A percentile compares a stretch with the other conserved stretches of the same genome.
phyloP scores from a whole-genome alignment of 345 rosid genomes.

The Pistacia integerrima region DNA sequence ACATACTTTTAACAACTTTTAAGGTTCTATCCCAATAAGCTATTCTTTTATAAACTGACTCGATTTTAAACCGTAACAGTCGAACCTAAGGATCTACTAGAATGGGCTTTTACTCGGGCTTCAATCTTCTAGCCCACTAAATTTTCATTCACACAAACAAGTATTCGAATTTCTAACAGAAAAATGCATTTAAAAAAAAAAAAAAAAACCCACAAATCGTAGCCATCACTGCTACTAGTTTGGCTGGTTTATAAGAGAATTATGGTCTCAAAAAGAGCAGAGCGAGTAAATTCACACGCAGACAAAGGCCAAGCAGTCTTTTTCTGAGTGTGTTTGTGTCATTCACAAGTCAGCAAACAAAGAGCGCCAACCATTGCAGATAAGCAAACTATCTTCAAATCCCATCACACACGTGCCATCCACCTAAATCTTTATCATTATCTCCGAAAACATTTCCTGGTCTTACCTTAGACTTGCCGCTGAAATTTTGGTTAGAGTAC shows the following conservation, averaged over 20 bases:
- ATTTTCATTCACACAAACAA: too few species aligned
- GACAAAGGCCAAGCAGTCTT: background rate
- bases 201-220: background rate
- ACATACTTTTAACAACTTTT: too few species aligned
- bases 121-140: too few species aligned
- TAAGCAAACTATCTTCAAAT: slow-evolving; percentile 39
- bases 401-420: slow-evolving; percentile 39
- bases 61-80: too few species aligned
- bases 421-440: background rate
- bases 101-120: too few species aligned
- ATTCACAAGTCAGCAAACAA: slow-evolving; percentile 15
- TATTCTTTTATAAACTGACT: too few species aligned
- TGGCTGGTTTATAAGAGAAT: too few species aligned
- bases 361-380: slow-evolving; percentile 53
- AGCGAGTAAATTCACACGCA: background rate
- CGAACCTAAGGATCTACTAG: too few species aligned
- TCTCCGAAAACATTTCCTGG: slow-evolving; percentile 4
- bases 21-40: too few species aligned
- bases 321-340: background rate
- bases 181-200: too few species aligned
- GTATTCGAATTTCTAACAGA: too few species aligned
- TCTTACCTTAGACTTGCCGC: slow-evolving; percentile 9
- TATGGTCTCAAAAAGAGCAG: background rate
- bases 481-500: slow-evolving; percentile 21
- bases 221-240: background rate